Percentiles rank a stretch among this genome's conserved stretches.
Evolutionary conservation across 768 basidiomycete species (phyloP).

Genomic region (Xerocomus spinulosus): DNA sequence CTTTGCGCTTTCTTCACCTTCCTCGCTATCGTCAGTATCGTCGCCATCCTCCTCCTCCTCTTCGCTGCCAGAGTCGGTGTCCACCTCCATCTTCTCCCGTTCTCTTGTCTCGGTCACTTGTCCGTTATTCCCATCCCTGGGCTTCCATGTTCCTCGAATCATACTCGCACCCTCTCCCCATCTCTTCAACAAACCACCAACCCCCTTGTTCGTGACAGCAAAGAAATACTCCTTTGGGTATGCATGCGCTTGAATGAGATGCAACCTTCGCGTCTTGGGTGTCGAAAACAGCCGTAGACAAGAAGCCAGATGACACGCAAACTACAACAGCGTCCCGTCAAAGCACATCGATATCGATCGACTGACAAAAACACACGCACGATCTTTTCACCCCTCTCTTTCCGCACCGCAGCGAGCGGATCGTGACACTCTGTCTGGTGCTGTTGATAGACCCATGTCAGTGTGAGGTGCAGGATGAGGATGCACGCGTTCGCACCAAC

Average conservation of each 20-base stretch:
- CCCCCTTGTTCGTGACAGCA: slow-evolving; percentile 85
- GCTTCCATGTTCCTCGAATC: slow-evolving; percentile 69
- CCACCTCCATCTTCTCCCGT: slow-evolving; percentile 22
- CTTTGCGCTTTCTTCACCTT: slow-evolving; percentile 27
- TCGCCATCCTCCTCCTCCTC: slow-evolving; percentile 17
- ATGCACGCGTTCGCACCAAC: slow-evolving; percentile 50
- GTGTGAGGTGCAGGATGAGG: background rate
- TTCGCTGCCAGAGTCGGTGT: slow-evolving; percentile 17
- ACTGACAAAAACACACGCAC: slow-evolving; percentile 43
- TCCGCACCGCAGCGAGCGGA: slow-evolving; percentile 69
- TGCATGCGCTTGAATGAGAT: slow-evolving; percentile 75
- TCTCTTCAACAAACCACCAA: slow-evolving; percentile 69
- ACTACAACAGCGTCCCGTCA: slow-evolving; percentile 38
- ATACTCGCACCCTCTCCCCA: slow-evolving; percentile 86
- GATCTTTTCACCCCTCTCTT: slow-evolving; percentile 81
- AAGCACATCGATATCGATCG: background rate
- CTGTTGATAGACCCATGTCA: slow-evolving; percentile 32
- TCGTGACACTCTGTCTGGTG: slow-evolving; percentile 89
- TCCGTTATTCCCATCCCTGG: slow-evolving; percentile 30
- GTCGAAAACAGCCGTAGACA: slow-evolving; percentile 60
- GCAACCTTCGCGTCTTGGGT: slow-evolving; percentile 73
- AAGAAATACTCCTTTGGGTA: slow-evolving; percentile 92
- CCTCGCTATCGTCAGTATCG: slow-evolving; percentile 19
- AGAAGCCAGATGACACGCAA: slow-evolving; percentile 67
- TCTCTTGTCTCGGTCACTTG: slow-evolving; percentile 9